Percentiles rank a stretch among this genome's conserved stretches.
These are phyloP conservation scores for Phytopythium sindhum DNA, from an alignment of 352 stramenopile genomes.

Conservation along the genomic window DNA sequence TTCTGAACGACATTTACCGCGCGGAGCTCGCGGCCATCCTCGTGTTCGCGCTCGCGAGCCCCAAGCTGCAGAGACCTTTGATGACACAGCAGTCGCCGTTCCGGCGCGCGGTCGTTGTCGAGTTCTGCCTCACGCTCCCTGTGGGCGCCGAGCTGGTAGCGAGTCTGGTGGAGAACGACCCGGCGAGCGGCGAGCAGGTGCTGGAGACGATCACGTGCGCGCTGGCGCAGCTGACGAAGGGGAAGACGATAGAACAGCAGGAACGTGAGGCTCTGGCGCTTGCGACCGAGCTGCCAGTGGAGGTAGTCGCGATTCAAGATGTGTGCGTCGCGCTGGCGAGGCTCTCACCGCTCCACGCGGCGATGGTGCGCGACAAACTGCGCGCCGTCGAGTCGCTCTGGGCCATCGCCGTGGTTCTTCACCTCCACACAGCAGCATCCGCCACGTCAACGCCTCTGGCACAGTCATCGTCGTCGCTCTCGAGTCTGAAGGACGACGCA, in stretches of 20 bases:
- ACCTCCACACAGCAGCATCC: slow-evolving; percentile 11
- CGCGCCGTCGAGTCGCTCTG: slow-evolving; percentile 17
- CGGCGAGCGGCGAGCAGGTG: slow-evolving; percentile 30
- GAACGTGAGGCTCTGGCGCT: slow-evolving; percentile 23
- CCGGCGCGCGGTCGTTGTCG: slow-evolving; percentile 5
- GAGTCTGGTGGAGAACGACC: slow-evolving; percentile 50
- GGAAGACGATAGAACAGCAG: slow-evolving; percentile 27
- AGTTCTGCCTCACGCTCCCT: slow-evolving; percentile 28
- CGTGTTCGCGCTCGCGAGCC: slow-evolving; percentile 33
- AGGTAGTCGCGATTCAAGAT: slow-evolving; percentile 14
- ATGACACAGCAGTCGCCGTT: slow-evolving; percentile 10
- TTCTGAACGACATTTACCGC: slow-evolving; percentile 54
- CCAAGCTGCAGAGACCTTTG: slow-evolving; percentile 14
- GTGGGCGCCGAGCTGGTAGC: slow-evolving; percentile 38
- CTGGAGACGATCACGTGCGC: slow-evolving; percentile 31
- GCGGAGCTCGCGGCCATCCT: slow-evolving; percentile 52
- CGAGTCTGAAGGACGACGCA: slow-evolving; percentile 19
- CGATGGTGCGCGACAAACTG: slow-evolving; percentile 26
- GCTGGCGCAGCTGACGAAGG: slow-evolving; percentile 16
- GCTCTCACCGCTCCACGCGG: slow-evolving; percentile 36
- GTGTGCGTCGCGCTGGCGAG: slow-evolving; percentile 29
- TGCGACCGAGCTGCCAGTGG: slow-evolving; percentile 3
- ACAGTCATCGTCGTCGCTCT: not conserved
- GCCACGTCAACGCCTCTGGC: not conserved
- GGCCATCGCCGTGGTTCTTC: slow-evolving; percentile 16